These are phyloP conservation scores for Litchi chinensis DNA, from an alignment of 345 rosid species.

Conservation along the genomic window DNA sequence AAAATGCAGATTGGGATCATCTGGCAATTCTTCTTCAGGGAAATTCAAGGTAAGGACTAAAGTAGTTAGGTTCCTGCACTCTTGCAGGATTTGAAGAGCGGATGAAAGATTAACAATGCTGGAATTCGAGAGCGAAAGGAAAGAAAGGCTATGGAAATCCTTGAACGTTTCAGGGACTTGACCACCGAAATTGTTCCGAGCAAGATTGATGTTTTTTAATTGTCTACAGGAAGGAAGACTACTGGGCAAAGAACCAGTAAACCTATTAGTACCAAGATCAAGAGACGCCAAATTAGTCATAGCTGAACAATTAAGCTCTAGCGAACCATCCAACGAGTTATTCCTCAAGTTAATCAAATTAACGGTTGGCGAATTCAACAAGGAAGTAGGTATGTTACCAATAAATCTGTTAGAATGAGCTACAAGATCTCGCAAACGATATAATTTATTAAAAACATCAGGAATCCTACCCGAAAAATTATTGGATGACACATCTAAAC, in stretches of 20 bases:
- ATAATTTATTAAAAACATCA: slow-evolving; percentile 46
- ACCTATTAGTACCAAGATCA: slow-evolving; percentile 63
- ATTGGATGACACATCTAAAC: slow-evolving; percentile 60
- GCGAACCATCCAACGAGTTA: slow-evolving; percentile 58
- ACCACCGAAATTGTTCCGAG: slow-evolving; percentile 60
- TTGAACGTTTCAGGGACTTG: slow-evolving; percentile 64
- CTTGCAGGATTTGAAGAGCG: slow-evolving; percentile 58
- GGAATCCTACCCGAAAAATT: slow-evolving; percentile 61
- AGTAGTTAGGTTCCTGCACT: slow-evolving; percentile 61
- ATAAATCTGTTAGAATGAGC: slow-evolving; percentile 54
- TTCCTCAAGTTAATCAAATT: slow-evolving; percentile 67
- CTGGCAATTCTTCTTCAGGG: slow-evolving; percentile 57
- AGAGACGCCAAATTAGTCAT: slow-evolving; percentile 60
- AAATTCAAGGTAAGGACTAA: slow-evolving; percentile 73
- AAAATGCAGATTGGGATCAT: slow-evolving; percentile 45
- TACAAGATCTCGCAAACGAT: slow-evolving; percentile 38
- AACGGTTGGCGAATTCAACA: slow-evolving; percentile 55
- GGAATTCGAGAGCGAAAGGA: slow-evolving; percentile 61
- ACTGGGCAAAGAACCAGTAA: slow-evolving; percentile 55
- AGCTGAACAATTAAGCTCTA: slow-evolving; percentile 59
- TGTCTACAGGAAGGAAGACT: slow-evolving; percentile 56
- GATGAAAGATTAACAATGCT: slow-evolving; percentile 59
- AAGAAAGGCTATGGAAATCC: slow-evolving; percentile 57
- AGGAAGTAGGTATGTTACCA: slow-evolving; percentile 60
- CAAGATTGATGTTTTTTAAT: slow-evolving; percentile 60